These are phyloP conservation scores for Theobroma grandiflorum DNA, from an alignment of 441 rosid genomes.

Conservation along the genomic window DNA sequence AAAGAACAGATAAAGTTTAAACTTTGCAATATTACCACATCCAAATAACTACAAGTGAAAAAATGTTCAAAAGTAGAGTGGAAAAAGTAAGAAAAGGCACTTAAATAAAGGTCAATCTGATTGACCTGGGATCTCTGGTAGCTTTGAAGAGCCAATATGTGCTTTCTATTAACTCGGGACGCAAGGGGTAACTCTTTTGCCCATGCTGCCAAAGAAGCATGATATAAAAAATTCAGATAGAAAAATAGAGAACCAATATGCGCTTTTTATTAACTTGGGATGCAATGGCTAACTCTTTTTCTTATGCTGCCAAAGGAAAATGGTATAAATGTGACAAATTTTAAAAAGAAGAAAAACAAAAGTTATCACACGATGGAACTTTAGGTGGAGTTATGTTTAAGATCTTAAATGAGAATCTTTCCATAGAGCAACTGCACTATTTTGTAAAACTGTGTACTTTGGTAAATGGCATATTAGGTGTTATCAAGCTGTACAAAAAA, in stretches of 20 bases:
- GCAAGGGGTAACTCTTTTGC: conserved; percentile 94
- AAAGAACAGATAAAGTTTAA: background rate
- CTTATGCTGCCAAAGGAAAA: conserved; percentile 60
- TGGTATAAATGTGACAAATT: background rate
- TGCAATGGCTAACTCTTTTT: conserved; percentile 90
- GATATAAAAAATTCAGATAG: background rate
- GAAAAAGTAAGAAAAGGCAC: background rate
- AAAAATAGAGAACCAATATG: conserved; percentile 69
- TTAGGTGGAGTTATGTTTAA: background rate
- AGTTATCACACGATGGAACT: background rate
- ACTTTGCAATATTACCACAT: background rate
- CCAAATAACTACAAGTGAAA: background rate
- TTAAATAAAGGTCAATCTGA: conserved; percentile 21
- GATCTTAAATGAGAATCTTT: conserved; percentile 13
- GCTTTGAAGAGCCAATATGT: conserved; percentile 99
- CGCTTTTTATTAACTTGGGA: conserved; percentile 92
- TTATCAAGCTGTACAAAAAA: background rate
- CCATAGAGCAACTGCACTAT: background rate
- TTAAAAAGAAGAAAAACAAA: background rate
- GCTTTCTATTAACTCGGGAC: conserved; percentile 97
- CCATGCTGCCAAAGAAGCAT: conserved; percentile 66
- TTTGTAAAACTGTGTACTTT: conserved; percentile 5
- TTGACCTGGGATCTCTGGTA: conserved; percentile 89
- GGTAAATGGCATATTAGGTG: background rate
- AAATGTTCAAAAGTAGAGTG: background rate